Evolutionary conservation across 1,284 basidiomycete genomes (phyloP).

Genomic region (Ceraceosorus bombacis): DNA sequence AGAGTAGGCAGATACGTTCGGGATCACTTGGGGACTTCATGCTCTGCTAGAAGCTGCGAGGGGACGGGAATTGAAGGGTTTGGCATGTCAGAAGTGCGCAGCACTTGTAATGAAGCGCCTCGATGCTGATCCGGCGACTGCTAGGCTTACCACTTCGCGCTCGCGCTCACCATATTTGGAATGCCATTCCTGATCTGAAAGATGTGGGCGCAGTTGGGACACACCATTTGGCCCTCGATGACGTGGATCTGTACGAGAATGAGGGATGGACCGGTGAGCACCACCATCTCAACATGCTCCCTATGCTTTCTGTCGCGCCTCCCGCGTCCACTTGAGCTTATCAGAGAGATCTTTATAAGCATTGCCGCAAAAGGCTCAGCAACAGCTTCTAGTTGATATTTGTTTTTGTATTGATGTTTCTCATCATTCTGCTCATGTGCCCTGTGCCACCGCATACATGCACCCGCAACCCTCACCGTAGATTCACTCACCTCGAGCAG

Average conservation of each 20-base stretch:
- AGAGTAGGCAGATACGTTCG: too few relatives aligned
- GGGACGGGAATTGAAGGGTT: conserved; percentile 9
- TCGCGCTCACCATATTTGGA: conserved; percentile 80
- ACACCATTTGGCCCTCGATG: conserved; percentile 86
- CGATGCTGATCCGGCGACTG: background rate
- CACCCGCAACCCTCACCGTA: too few relatives aligned
- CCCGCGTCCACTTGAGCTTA: too few relatives aligned
- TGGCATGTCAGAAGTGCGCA: background rate
- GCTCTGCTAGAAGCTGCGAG: conserved; percentile 72
- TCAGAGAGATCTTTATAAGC: background rate
- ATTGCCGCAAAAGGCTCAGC: conserved; percentile 1
- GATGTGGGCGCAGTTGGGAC: conserved; percentile 80
- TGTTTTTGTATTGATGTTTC: background rate
- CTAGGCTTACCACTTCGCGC: background rate
- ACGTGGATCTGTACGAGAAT: conserved; percentile 66
- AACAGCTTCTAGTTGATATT: conserved; percentile 1
- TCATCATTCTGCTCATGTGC: background rate
- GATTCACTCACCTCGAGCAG: conserved; percentile 67
- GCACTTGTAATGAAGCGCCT: background rate
- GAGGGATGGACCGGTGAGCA: too few relatives aligned
- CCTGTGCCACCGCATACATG: too few relatives aligned
- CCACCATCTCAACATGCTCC: background rate
- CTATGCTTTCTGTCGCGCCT: background rate
- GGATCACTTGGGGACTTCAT: conserved; percentile 61
- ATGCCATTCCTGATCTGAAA: conserved; percentile 91